A percentile compares a stretch with the other conserved stretches of the same genome.
Conservation (phyloP, 176 grass and related monocot species). For the Eleusine indica region DNA sequence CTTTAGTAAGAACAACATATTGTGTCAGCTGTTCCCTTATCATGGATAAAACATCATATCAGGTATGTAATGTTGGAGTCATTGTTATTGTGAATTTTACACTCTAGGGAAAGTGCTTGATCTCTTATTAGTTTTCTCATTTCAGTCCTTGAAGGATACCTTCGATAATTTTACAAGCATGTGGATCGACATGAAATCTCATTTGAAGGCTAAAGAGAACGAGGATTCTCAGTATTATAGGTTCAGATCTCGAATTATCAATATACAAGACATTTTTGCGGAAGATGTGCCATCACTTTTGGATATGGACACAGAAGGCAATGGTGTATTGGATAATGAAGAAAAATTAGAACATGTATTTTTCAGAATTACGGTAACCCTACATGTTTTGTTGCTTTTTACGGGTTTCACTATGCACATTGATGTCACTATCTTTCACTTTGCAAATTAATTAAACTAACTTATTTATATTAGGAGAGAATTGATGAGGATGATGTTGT, state of each 20-base stretch:
- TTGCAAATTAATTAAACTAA: background rate
- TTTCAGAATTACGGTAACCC: conserved; percentile 51
- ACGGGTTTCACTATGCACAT: background rate
- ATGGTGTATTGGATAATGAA: conserved; percentile 49
- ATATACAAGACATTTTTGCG: conserved; percentile 75
- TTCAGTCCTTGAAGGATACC: conserved; percentile 63
- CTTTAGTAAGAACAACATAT: conserved; percentile 60
- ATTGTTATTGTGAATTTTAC: background rate
- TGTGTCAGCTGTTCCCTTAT: conserved; percentile 52
- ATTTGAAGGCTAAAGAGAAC: conserved; percentile 62
- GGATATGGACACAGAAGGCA: conserved; percentile 51
- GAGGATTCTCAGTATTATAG: conserved; percentile 70
- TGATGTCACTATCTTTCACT: conserved; percentile 17
- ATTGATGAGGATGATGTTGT: conserved; percentile 42
- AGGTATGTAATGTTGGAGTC: conserved; percentile 58
- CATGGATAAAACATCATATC: conserved; percentile 70
- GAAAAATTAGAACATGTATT: conserved; percentile 71
- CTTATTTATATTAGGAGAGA: conserved; percentile 60
- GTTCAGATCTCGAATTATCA: conserved; percentile 68
- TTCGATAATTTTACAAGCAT: conserved; percentile 81
- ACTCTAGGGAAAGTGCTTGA: background rate
- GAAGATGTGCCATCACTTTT: conserved; percentile 54
- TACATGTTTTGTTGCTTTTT: conserved; percentile 18
- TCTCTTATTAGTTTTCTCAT: conserved; percentile 47
- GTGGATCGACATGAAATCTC: conserved; percentile 88